Percentiles rank a stretch among this genome's conserved stretches.
These are phyloP conservation scores for Chaetoscypha palmicola DNA, from an alignment of 2,329 filamentous ascomycete genomes.

Conservation along the genomic window DNA sequence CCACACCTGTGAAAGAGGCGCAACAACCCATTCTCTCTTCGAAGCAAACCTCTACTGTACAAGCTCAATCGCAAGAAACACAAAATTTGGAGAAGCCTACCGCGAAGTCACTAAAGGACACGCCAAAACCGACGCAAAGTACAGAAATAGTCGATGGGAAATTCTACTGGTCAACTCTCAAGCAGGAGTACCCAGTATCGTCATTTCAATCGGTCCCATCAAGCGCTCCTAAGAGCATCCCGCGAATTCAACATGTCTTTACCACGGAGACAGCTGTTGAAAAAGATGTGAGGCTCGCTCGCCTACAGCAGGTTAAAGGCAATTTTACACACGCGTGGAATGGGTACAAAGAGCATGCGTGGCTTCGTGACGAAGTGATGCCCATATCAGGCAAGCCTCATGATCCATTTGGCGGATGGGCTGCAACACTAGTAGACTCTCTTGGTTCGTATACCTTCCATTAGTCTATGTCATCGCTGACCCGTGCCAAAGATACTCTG, in stretches of 20 bases:
- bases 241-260: slow-evolving; percentile 21
- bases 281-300: slow-evolving; percentile 8
- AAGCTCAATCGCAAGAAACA: too few relatives aligned
- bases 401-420: slow-evolving; percentile 85
- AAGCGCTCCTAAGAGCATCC: slow-evolving; percentile 7
- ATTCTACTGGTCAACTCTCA: neutral
- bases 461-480: neutral
- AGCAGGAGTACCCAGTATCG: slow-evolving; percentile 6
- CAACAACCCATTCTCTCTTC: too few relatives aligned
- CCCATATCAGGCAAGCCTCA: slow-evolving; percentile 59
- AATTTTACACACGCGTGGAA: slow-evolving; percentile 49
- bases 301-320: slow-evolving; percentile 9
- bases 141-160: neutral
- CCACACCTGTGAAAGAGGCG: too few relatives aligned
- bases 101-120: neutral
- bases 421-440: slow-evolving; percentile 75
- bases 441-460: slow-evolving; percentile 32
- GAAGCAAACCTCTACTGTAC: too few relatives aligned
- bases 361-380: slow-evolving; percentile 74
- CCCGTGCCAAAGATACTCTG: slow-evolving; percentile 63
- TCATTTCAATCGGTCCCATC: slow-evolving; percentile 9
- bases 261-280: slow-evolving; percentile 8
- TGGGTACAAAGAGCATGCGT: slow-evolving; percentile 73
- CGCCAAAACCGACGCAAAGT: neutral
- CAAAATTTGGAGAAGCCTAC: neutral